These are phyloP conservation scores for Cryptosporidium ryanae DNA, from an alignment of 169 alveolate species.

Conservation along the genomic window DNA sequence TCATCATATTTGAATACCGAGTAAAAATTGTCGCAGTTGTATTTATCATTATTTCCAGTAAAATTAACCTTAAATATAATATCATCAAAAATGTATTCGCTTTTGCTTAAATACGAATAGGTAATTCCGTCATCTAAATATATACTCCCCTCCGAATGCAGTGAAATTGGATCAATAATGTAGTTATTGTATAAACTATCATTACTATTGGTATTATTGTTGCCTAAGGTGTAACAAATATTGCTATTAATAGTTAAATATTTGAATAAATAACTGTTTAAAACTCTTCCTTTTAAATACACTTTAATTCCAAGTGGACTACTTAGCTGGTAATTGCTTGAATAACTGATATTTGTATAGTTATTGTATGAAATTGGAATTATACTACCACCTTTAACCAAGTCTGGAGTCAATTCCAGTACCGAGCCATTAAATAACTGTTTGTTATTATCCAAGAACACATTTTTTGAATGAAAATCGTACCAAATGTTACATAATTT, in stretches of 20 bases:
- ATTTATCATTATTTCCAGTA: background rate
- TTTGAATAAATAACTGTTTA: slow-evolving; percentile 6
- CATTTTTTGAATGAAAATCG: background rate
- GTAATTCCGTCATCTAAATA: slow-evolving; percentile 59
- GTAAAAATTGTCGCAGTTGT: no score
- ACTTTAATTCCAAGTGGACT: slow-evolving; percentile 8
- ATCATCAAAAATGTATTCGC: slow-evolving; percentile 38
- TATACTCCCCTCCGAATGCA: slow-evolving; percentile 62
- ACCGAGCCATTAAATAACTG: slow-evolving; percentile 4
- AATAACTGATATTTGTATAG: background rate
- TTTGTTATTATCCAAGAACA: slow-evolving; percentile 13
- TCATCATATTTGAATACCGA: slow-evolving; percentile 1
- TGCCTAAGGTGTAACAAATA: no score
- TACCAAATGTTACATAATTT: slow-evolving; percentile 53
- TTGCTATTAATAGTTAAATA: background rate
- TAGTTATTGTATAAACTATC: slow-evolving; percentile 5
- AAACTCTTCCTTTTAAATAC: slow-evolving; percentile 37
- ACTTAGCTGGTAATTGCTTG: slow-evolving; percentile 38
- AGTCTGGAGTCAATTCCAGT: slow-evolving; percentile 43
- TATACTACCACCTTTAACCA: slow-evolving; percentile 54
- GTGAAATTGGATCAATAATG: slow-evolving; percentile 26
- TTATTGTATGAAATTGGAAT: slow-evolving; percentile 18
- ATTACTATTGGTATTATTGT: background rate
- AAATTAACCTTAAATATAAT: slow-evolving; percentile 4
- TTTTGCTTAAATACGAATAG: slow-evolving; percentile 23